A percentile compares a stretch with the other conserved stretches of the same genome.
phyloP scores from a whole-genome alignment of 2,329 filamentous ascomycete species.

The Stachybotrys chlorohalonatus region DNA sequence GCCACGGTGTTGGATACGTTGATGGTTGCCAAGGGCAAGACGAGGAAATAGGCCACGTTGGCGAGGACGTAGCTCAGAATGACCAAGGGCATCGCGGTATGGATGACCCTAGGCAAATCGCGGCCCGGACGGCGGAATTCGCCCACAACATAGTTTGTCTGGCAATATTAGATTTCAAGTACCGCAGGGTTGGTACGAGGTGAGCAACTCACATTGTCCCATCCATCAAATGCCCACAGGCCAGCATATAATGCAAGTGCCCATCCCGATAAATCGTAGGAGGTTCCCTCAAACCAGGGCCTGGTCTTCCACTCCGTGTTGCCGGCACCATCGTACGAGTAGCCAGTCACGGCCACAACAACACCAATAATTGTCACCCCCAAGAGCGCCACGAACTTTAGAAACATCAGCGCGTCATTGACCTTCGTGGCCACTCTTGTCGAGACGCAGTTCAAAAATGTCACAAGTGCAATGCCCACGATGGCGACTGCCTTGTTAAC shows the following conservation, averaged over 20 bases:
- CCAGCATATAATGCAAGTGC: slow-evolving; percentile 92
- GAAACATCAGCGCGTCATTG: slow-evolving; percentile 90
- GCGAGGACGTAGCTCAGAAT: slow-evolving; percentile 85
- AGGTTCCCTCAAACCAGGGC: slow-evolving; percentile 84
- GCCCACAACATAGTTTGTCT: slow-evolving; percentile 96
- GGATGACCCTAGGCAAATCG: slow-evolving; percentile 88
- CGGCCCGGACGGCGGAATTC: slow-evolving; percentile 88
- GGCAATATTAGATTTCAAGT: slow-evolving; percentile 6
- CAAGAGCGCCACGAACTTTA: slow-evolving; percentile 87
- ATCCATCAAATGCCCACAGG: slow-evolving; percentile 96
- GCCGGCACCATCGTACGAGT: slow-evolving; percentile 65
- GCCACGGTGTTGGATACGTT: slow-evolving; percentile 91
- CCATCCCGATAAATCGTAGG: slow-evolving; percentile 71
- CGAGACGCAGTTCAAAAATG: slow-evolving; percentile 80
- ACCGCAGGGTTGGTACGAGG: background rate
- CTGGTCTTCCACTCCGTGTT: slow-evolving; percentile 80
- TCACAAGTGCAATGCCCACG: slow-evolving; percentile 65
- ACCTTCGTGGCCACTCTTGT: slow-evolving; percentile 80
- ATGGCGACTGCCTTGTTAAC: slow-evolving; percentile 84
- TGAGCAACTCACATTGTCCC: slow-evolving; percentile 74
- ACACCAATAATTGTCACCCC: slow-evolving; percentile 83
- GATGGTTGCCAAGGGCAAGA: slow-evolving; percentile 72
- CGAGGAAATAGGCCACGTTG: slow-evolving; percentile 90
- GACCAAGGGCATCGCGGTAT: slow-evolving; percentile 91
- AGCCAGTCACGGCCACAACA: slow-evolving; percentile 79